Base-by-base conservation (phyloP, 768 basidiomycete species). In the Pisolithus sp. region DNA sequence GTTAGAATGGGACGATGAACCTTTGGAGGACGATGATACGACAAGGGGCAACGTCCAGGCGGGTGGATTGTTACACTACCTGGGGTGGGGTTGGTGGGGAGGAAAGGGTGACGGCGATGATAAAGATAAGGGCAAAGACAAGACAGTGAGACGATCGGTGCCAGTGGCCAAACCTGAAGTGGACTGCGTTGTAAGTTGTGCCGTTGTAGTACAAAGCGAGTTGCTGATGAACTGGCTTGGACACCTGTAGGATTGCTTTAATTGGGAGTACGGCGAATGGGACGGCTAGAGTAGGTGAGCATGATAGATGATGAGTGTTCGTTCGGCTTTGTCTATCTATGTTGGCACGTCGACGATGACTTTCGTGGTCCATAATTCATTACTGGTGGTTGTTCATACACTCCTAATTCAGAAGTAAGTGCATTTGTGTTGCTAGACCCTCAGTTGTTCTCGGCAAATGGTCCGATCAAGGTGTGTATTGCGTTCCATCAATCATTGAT, bases 211-310 rank as follows among this genome's bases (percentile, higher is more conserved):
- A 9, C 15, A 43, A 18, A n/a, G n/a, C 28, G 15, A 39, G 53
- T 43, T 53, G 20, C 48, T 49, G 38, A 49, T 13, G 21, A 20
- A 17, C 23, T 18, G 8, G 31, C 12, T 34, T 34, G 34, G 34
- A 13, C 34, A 34, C 34, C 46, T 48, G 17, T 44, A 87, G 85
- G 86, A 89, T 57, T 89, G 86, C 61, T 86, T 74, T 56, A 80
- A 73, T 57, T 88, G 86, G 86, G 81, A 86, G 52, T 87, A 72
- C 62, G 83, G 76, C 5, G 64, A 76, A 52, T 77, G 54, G 54
- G 34, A 34, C 34, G 34, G 15, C 34, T 34, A 34, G 34, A 34
- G 34, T 34, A 34, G 13, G 13, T 5, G 34, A 34, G 34, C 34
- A 34, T 34, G 34, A 34, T 13, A 34, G 34, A 34, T 12, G 34